Percentiles rank a stretch among this genome's conserved stretches.
Conservation (phyloP, 2,329 filamentous ascomycete species). For the Botrytis fragariae region DNA sequence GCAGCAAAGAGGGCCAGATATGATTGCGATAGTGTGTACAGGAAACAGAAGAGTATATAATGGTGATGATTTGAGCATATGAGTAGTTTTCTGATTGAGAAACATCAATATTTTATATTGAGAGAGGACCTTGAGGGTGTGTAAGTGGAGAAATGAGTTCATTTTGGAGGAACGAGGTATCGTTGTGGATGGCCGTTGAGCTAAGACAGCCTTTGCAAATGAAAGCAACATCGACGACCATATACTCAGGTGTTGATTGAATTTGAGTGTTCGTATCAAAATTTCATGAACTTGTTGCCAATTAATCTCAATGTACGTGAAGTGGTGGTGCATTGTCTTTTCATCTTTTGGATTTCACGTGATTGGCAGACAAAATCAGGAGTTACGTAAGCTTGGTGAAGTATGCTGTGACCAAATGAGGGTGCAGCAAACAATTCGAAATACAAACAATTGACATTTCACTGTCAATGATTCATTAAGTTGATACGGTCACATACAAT, state of each 20-base stretch:
- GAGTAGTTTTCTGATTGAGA: neutral
- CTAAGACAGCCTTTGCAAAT: neutral
- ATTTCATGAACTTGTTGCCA: neutral
- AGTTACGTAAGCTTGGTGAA: neutral
- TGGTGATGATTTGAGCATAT: no score
- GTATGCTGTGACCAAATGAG: neutral
- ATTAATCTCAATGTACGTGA: neutral
- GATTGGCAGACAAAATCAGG: neutral
- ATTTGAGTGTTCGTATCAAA: neutral
- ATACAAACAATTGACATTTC: neutral
- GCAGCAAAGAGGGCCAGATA: neutral
- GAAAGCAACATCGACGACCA: neutral
- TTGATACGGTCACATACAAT: neutral
- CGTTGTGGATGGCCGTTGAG: neutral
- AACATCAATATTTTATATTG: neutral
- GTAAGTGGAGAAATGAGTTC: neutral
- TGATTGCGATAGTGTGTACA: neutral
- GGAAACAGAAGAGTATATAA: no score
- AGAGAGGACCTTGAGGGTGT: neutral
- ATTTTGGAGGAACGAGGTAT: no score
- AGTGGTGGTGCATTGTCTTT: neutral
- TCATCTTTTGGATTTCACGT: neutral
- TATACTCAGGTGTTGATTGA: neutral
- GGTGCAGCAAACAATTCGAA: neutral
- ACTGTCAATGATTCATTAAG: neutral